A percentile compares a stretch with the other conserved stretches of the same genome.
Evolutionary conservation across 768 basidiomycete species (phyloP).

Genomic region (Gautieria morchelliformis): DNA sequence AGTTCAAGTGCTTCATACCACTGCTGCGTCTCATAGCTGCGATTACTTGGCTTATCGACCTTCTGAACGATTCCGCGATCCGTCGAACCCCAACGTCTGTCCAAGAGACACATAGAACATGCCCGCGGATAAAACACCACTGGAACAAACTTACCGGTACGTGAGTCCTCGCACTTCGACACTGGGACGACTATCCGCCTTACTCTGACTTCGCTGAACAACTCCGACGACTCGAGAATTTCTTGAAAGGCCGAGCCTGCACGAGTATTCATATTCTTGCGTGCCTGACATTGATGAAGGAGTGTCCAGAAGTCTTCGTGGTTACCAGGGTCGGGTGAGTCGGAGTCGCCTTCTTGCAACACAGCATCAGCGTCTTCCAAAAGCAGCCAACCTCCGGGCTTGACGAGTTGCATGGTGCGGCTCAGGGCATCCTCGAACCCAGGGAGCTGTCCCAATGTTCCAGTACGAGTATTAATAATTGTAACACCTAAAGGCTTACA

Average conservation of each 20-base stretch:
- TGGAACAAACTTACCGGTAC: neutral
- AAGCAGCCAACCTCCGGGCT: constrained; percentile 19
- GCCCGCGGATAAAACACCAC: neutral
- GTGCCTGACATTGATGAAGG: too few species aligned
- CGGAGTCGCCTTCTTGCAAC: neutral
- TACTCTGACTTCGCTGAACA: constrained; percentile 3
- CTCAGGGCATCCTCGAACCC: constrained; percentile 11
- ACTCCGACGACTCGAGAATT: neutral
- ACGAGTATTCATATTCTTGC: too few species aligned
- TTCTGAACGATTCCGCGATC: neutral
- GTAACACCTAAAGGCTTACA: constrained; percentile 6
- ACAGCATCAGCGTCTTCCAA: constrained; percentile 13
- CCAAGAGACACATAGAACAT: neutral
- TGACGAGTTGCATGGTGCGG: constrained; percentile 14
- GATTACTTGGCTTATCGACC: neutral
- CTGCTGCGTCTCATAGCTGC: neutral
- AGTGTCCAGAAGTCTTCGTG: too few species aligned
- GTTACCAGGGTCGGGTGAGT: too few species aligned
- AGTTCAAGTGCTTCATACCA: neutral
- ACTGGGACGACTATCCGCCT: neutral
- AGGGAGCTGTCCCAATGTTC: constrained; percentile 10
- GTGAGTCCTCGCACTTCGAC: neutral
- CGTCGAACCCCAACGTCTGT: neutral
- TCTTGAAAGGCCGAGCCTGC: neutral
- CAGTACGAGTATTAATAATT: neutral